Conservation (phyloP, 331 rosid species). For the Prunus yedoensis region DNA sequence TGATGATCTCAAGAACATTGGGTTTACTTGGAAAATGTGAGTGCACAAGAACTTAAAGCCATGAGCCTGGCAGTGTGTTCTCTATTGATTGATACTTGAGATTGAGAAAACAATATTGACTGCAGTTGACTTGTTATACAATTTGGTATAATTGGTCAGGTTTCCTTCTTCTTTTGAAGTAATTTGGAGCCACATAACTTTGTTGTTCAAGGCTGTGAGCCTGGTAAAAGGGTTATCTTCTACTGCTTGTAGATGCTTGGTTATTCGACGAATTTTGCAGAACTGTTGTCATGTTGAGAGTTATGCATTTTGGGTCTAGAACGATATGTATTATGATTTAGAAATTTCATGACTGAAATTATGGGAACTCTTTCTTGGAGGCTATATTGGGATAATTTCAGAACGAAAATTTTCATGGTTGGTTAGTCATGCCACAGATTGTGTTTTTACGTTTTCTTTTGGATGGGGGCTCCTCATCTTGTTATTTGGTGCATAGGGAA, state of each 20-base stretch:
- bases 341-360: neutral
- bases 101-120: neutral
- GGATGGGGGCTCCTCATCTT: conserved; percentile 5
- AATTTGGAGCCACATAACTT: neutral
- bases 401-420: neutral
- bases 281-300: conserved; percentile 7
- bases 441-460: neutral
- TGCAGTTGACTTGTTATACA: neutral
- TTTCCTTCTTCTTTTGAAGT: conserved; percentile 5
- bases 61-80: neutral
- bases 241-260: neutral
- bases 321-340: neutral
- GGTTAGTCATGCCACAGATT: neutral
- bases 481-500: neutral
- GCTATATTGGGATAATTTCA: neutral
- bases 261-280: neutral
- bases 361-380: neutral
- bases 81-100: neutral
- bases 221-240: neutral
- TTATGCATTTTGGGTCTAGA: neutral
- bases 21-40: neutral
- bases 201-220: neutral
- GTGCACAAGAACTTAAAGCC: neutral
- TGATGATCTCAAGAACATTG: neutral
- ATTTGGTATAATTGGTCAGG: neutral